A percentile compares a stretch with the other conserved stretches of the same genome.
phyloP scores from a whole-genome alignment of 768 basidiomycete species.

The Termitomyces heimii region DNA sequence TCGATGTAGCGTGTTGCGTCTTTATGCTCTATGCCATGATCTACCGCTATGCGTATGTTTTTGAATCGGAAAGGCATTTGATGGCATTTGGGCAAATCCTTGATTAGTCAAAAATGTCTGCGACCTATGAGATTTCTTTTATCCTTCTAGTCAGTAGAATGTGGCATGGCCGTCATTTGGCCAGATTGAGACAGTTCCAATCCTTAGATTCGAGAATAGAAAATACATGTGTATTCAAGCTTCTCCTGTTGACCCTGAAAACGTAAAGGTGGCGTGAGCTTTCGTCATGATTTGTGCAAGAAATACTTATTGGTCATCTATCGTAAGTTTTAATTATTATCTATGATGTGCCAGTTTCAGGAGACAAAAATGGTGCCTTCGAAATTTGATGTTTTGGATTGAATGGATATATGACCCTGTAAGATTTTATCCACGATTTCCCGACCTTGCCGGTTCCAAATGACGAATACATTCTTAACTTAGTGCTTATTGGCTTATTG shows the following conservation, averaged over 20 bases:
- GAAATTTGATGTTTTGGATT: background rate
- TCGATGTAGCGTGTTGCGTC: constrained; percentile 4
- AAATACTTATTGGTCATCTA: too few relatives aligned
- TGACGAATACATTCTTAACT: background rate
- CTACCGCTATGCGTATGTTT: constrained; percentile 7
- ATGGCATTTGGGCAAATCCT: too few relatives aligned
- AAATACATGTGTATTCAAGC: background rate
- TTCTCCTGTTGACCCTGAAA: background rate
- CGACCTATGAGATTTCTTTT: too few relatives aligned
- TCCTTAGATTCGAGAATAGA: background rate
- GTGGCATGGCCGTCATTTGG: background rate
- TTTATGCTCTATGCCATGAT: constrained; percentile 3
- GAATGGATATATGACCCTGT: background rate
- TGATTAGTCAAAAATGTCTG: too few relatives aligned
- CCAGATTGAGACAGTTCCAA: background rate
- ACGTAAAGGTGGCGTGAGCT: background rate
- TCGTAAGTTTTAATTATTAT: too few relatives aligned
- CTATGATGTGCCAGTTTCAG: too few relatives aligned
- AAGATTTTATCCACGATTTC: background rate
- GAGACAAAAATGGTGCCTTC: background rate
- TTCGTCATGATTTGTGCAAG: too few relatives aligned
- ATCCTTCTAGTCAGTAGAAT: too few relatives aligned
- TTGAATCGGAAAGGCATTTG: background rate
- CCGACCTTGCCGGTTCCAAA: background rate
- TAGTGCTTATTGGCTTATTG: background rate